Conservation (phyloP, 2,329 filamentous ascomycete genomes). For the Colletotrichum orbiculare region DNA sequence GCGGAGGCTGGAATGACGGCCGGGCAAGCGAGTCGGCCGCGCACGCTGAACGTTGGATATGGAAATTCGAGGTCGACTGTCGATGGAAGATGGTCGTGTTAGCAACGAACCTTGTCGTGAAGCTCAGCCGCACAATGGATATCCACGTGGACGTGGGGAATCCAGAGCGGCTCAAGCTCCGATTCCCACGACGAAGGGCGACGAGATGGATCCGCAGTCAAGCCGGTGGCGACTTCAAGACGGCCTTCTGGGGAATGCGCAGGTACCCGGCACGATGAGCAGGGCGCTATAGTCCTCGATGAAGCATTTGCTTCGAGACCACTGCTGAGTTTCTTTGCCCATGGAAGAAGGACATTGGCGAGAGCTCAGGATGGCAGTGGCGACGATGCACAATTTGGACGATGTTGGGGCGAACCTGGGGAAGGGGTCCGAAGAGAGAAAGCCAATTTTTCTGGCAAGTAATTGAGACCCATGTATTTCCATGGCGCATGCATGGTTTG, state of each 20-base stretch:
- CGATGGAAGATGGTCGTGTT: no score
- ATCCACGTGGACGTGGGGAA: slow-evolving; percentile 21
- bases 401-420: slow-evolving; percentile 13
- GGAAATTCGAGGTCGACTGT: no score
- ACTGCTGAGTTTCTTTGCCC: neutral
- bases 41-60: no score
- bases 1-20: slow-evolving; percentile 6
- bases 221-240: slow-evolving; percentile 14
- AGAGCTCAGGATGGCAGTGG: neutral
- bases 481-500: neutral
- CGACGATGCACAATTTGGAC: slow-evolving; percentile 11
- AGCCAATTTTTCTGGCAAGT: no score
- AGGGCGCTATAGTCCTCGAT: slow-evolving; percentile 13
- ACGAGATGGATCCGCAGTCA: slow-evolving; percentile 15
- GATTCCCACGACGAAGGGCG: neutral
- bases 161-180: slow-evolving; percentile 9
- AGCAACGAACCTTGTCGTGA: slow-evolving; percentile 5
- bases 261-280: slow-evolving; percentile 4
- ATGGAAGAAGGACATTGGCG: neutral
- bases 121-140: slow-evolving; percentile 12
- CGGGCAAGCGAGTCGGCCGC: slow-evolving; percentile 5
- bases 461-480: no score
- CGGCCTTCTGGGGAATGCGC: neutral
- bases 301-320: slow-evolving; percentile 1
- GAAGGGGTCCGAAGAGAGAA: neutral